Conservation (phyloP, 2,329 filamentous ascomycete species). For the Fusarium sp. region DNA sequence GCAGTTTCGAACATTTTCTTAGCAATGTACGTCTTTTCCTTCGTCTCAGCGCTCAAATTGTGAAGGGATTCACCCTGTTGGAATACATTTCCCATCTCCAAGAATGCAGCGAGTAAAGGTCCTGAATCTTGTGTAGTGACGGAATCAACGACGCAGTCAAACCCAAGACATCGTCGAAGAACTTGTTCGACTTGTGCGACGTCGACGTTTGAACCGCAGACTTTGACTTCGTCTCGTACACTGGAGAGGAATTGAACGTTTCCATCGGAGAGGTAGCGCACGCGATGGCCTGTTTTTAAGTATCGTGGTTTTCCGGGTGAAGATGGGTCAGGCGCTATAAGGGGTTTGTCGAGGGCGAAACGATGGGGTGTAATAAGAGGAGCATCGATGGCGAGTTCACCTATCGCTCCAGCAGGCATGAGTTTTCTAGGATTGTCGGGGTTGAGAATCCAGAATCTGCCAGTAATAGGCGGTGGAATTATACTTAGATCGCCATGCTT, state of each 20-base stretch:
- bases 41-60: slow-evolving; percentile 53
- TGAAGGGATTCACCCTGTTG: slow-evolving; percentile 53
- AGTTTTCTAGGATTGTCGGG: slow-evolving; percentile 61
- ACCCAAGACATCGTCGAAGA: slow-evolving; percentile 59
- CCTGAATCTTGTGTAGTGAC: slow-evolving; percentile 58
- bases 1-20: slow-evolving; percentile 58
- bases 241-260: slow-evolving; percentile 61
- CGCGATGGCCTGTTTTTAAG: slow-evolving; percentile 63
- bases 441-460: slow-evolving; percentile 65
- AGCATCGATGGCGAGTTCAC: slow-evolving; percentile 70
- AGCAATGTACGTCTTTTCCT: slow-evolving; percentile 56
- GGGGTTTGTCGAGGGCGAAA: slow-evolving; percentile 47
- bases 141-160: slow-evolving; percentile 62
- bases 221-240: slow-evolving; percentile 55
- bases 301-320: slow-evolving; percentile 45
- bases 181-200: slow-evolving; percentile 59
- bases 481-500: slow-evolving; percentile 52
- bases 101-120: slow-evolving; percentile 59
- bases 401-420: slow-evolving; percentile 65
- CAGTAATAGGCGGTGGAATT: slow-evolving; percentile 60
- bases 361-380: slow-evolving; percentile 51
- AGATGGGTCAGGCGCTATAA: slow-evolving; percentile 38
- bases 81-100: slow-evolving; percentile 59
- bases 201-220: slow-evolving; percentile 55
- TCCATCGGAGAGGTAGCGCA: slow-evolving; percentile 61